Base-by-base conservation (phyloP, 2,329 filamentous ascomycete genomes). In the Ascochyta rabiei region DNA sequence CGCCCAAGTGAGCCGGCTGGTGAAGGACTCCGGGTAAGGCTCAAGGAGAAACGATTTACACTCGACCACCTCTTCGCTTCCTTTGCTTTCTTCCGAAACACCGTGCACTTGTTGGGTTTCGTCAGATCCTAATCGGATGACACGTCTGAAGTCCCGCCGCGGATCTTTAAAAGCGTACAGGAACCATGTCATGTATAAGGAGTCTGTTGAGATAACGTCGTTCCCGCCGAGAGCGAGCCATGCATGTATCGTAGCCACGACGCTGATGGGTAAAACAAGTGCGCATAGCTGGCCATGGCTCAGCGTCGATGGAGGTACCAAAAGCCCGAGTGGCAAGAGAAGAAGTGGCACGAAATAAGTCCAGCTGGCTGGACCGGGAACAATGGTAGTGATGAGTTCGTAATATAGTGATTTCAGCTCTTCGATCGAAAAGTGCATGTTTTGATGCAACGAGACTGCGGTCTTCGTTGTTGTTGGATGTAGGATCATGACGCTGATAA, bases 161-260 rank as follows among this genome's bases (percentile, higher is more conserved):
- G 56, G 56, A 26, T 58, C 50, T 15, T 52, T 51, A 30, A 58
- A 58, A 7, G 47, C 41, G 34, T 55, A 58, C n/a, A 55, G 28
- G 16, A 58, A 58, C 0, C 55, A 31, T 5, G 51, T 58, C 46
- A 55, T 26, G 23, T 51, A 58, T 33, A 58, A 15, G 13, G 13
- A 48, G 24, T 58, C 47, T 44, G 47, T 58, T 2, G 42, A 55
- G 10, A 55, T 48, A 10, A 58, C 51, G 42, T 58, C 56, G n/a
- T 47, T 58, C 2, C 51, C 51, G 2, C 43, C 47, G 7, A 52
- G 13, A 18, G 10, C 26, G 16, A 24, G 16, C 51, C 51, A 58
- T 31, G 51, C 47, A 42, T 51, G 51, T 23, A 47, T 13, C 4
- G 56, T 58, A 31, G 56, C 50, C 2, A 24, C 38, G 16, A 58